Conservation (phyloP, 208 protist species). For the Trypanosoma platydactyli region DNA sequence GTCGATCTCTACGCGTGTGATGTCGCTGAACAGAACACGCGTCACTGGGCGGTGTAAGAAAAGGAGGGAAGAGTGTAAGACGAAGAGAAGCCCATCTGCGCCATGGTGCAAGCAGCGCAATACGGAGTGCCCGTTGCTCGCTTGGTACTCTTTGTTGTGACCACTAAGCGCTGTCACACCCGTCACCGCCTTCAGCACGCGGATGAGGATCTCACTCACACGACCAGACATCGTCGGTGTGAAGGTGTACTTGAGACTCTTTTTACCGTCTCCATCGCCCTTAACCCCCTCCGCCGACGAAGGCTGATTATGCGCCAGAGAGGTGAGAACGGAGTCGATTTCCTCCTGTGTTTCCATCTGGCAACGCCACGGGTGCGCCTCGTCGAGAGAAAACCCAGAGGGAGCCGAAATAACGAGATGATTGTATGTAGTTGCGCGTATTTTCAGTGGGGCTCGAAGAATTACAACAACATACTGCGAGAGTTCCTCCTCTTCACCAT, state of each 20-base stretch:
- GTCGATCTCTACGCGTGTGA: slow-evolving; percentile 64
- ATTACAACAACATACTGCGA: slow-evolving; percentile 85
- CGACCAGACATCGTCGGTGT: slow-evolving; percentile 74
- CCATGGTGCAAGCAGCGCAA: slow-evolving; percentile 75
- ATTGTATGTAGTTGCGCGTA: slow-evolving; percentile 74
- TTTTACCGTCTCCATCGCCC: slow-evolving; percentile 33
- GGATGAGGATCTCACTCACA: slow-evolving; percentile 84
- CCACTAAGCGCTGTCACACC: slow-evolving; percentile 74
- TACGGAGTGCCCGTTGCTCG: slow-evolving; percentile 52
- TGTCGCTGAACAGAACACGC: slow-evolving; percentile 46
- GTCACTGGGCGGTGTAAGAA: slow-evolving; percentile 84
- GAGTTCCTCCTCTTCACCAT: slow-evolving; percentile 16
- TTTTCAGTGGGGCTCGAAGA: slow-evolving; percentile 66
- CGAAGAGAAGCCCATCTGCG: slow-evolving; percentile 73
- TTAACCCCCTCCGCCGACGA: slow-evolving; percentile 4
- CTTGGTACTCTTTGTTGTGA: slow-evolving; percentile 80
- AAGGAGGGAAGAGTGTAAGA: slow-evolving; percentile 71
- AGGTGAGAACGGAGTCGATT: slow-evolving; percentile 47
- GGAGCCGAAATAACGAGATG: slow-evolving; percentile 85
- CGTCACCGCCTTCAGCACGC: slow-evolving; percentile 73
- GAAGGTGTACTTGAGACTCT: slow-evolving; percentile 36
- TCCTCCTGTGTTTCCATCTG: slow-evolving; percentile 78
- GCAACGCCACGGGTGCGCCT: slow-evolving; percentile 71
- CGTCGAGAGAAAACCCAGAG: slow-evolving; percentile 51
- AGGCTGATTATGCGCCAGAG: slow-evolving; percentile 25